A percentile compares a stretch with the other conserved stretches of the same genome.
phyloP scores from a whole-genome alignment of 768 basidiomycete species.

The Kwoniella bestiolae region DNA sequence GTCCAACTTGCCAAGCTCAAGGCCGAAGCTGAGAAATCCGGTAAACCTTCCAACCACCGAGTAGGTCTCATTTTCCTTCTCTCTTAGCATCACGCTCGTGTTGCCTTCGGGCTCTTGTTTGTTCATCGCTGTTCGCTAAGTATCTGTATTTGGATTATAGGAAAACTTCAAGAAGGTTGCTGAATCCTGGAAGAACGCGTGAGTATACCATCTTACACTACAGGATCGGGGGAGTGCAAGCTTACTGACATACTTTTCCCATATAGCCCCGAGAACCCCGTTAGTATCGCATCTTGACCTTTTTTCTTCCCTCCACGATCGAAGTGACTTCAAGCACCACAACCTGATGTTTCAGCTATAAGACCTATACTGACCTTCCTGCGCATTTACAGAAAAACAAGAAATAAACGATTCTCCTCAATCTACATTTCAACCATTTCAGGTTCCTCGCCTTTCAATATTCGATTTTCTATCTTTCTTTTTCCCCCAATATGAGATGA shows the following conservation, averaged over 20 bases:
- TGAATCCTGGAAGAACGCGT: slow-evolving; percentile 46
- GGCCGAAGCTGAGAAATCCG: slow-evolving; percentile 50
- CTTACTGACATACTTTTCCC: slow-evolving; percentile 10
- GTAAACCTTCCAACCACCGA: slow-evolving; percentile 49
- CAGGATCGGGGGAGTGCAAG: not conserved
- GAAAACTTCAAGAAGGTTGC: slow-evolving; percentile 55
- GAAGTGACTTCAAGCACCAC: too few relatives aligned
- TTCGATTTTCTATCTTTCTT: slow-evolving; percentile 1
- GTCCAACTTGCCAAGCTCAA: slow-evolving; percentile 55
- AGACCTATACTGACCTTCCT: not conserved
- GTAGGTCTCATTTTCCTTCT: slow-evolving; percentile 20
- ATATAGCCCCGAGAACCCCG: slow-evolving; percentile 51
- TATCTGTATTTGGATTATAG: slow-evolving; percentile 21
- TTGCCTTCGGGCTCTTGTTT: not conserved
- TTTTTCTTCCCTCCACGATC: too few relatives aligned
- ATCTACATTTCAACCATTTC: not conserved
- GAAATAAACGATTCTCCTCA: slow-evolving; percentile 30
- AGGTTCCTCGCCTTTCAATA: not conserved
- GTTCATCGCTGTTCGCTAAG: too few relatives aligned
- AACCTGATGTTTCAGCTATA: not conserved
- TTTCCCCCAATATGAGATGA: not conserved
- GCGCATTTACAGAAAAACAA: slow-evolving; percentile 40
- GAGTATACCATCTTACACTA: slow-evolving; percentile 20
- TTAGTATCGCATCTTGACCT: slow-evolving; percentile 23
- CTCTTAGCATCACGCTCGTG: not conserved